Percentiles rank a stretch among this genome's conserved stretches.
These are phyloP conservation scores for Aureoboletus auriporus DNA, from an alignment of 768 basidiomycete genomes.

Conservation along the genomic window DNA sequence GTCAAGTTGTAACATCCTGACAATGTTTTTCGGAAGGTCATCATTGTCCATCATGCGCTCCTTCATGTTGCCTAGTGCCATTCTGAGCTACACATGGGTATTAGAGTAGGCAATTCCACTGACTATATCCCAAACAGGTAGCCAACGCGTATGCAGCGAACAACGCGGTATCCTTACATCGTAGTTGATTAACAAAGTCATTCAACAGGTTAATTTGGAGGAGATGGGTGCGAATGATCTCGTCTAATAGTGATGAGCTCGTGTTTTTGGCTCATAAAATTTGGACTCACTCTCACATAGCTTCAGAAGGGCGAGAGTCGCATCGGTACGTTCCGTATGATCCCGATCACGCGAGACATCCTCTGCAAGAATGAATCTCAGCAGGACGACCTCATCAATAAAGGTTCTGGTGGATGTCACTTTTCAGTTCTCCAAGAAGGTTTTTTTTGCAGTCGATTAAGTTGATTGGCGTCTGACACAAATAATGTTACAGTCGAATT, in stretches of 20 bases:
- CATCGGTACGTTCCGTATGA: no score
- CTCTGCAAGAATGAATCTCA: no score
- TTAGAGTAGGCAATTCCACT: neutral
- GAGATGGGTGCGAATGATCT: no score
- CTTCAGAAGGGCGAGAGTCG: no score
- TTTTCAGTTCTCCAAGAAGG: slow-evolving; percentile 9
- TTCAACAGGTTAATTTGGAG: neutral
- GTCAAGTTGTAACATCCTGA: slow-evolving; percentile 17
- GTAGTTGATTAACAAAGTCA: slow-evolving; percentile 13
- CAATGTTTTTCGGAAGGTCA: slow-evolving; percentile 8
- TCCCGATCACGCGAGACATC: no score
- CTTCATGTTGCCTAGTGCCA: slow-evolving; percentile 11
- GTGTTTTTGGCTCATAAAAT: no score
- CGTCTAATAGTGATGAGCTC: no score
- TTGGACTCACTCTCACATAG: no score
- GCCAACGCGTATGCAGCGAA: slow-evolving; percentile 19
- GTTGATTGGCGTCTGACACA: neutral
- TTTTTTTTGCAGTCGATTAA: neutral
- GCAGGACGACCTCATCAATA: no score
- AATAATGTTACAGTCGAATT: no score
- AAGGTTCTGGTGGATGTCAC: no score
- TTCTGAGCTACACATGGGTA: neutral
- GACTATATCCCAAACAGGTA: slow-evolving; percentile 13
- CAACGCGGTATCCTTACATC: slow-evolving; percentile 7
- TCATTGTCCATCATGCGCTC: neutral